phyloP scores from a whole-genome alignment of 441 rosid genomes.

The Jatropha multifida region DNA sequence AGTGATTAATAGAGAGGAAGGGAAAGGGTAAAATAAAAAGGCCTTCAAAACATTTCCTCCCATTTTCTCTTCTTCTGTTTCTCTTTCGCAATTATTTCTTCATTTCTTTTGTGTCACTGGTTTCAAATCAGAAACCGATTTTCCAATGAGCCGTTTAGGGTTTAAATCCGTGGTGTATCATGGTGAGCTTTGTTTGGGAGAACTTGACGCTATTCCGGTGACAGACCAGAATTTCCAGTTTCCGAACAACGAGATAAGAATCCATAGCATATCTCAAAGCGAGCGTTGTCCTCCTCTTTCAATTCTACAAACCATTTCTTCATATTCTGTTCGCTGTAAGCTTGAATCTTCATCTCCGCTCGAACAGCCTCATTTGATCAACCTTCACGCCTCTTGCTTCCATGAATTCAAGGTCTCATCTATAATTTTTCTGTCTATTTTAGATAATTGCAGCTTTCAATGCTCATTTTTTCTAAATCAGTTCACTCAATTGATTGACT shows the following conservation, averaged over 20 bases:
- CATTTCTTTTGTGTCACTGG: not conserved
- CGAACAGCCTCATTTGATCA: constrained; percentile 67
- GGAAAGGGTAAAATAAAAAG: not conserved
- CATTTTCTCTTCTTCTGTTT: constrained; percentile 9
- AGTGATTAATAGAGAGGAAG: not conserved
- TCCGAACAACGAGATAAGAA: constrained; percentile 91
- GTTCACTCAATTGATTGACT: not conserved
- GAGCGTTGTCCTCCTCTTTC: constrained; percentile 96
- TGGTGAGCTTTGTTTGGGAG: constrained; percentile 78
- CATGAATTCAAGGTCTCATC: constrained; percentile 68
- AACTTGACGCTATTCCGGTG: constrained; percentile 62
- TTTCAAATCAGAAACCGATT: not conserved
- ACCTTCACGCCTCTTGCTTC: constrained; percentile 89
- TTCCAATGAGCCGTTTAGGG: constrained; percentile 76
- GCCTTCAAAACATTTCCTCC: constrained; percentile 11
- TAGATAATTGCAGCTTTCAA: not conserved
- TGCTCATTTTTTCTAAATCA: not conserved
- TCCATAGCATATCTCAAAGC: constrained; percentile 64
- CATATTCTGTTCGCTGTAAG: constrained; percentile 84
- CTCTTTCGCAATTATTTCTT: not conserved
- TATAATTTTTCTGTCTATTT: not conserved
- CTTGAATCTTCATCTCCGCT: constrained; percentile 68
- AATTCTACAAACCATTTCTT: constrained; percentile 80
- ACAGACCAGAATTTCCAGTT: constrained; percentile 59
- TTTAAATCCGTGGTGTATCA: constrained; percentile 77